Base-by-base conservation (phyloP, 75 land plant species). In the Ceratopteris richardii region DNA sequence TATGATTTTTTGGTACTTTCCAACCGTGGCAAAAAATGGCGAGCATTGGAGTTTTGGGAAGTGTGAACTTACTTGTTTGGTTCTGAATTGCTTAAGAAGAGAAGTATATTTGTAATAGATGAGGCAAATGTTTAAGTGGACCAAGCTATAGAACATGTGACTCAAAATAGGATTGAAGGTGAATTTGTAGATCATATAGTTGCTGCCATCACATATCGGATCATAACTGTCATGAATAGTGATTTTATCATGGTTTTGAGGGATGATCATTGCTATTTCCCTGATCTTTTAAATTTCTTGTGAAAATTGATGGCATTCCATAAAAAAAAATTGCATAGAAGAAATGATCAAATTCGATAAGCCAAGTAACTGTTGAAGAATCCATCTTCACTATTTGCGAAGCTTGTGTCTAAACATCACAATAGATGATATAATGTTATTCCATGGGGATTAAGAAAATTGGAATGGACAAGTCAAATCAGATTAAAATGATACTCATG, bases 31-130 rank as follows among this genome's bases (percentile, higher is more conserved):
- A 2, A 85, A 88, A 65, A 77, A 80, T 68, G 94, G 94, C 23
- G 88, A 79, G 46, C 84, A 88, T 51, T 88, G 88, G 94, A 84
- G 94, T 42, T 79, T 84, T 9, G 94, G 85, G 51, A 85, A 88
- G 59, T 63, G 88, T 70, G 88, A 88, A 43, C 79, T 88, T 12
- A 73, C 84, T 14, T 88, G 85, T 62, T 57, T 88, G 9, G 94
- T 75, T 17, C 73, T 85, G 27, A 78, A 24, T 58, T 88, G 27
- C 75, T 88, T 9, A 77, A 82, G 66, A 70, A 62, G 58, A 74
- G 78, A 51, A 73, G 75, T 28, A 72, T 88, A 41, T 70, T 88
- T 9, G 88, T 84, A 27, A 60, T 88, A 16, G 94, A 88, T 63
- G 85, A 88, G 44, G 94, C 88, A 5, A 88, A 85, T 26, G 94